phyloP scores from a whole-genome alignment of 2,329 filamentous ascomycete genomes.

The Rachicladosporium sp. region DNA sequence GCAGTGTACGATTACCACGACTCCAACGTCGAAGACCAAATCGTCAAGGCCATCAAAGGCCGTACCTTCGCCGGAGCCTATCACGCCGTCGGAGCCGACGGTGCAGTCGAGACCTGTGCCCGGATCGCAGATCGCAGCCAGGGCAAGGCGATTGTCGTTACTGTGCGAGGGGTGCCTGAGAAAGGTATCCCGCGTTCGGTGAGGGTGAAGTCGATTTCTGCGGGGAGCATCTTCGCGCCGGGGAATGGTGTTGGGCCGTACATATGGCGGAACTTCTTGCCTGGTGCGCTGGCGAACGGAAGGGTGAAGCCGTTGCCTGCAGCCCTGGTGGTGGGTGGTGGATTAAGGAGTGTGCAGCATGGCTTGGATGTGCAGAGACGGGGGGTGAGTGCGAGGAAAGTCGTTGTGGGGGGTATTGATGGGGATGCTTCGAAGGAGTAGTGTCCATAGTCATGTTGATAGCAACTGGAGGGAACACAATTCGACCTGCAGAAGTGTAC shows the following conservation, averaged over 20 bases:
- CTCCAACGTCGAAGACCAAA: slow-evolving; percentile 15
- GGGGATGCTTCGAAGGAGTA: not conserved
- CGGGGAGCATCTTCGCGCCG: slow-evolving; percentile 11
- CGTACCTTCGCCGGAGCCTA: slow-evolving; percentile 21
- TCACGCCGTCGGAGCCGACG: slow-evolving; percentile 16
- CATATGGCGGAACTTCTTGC: slow-evolving; percentile 18
- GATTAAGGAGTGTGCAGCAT: not conserved
- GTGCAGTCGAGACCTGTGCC: slow-evolving; percentile 15
- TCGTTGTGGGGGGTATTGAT: not conserved
- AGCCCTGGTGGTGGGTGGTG: not conserved
- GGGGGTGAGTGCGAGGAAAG: slow-evolving; percentile 1
- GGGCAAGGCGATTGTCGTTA: slow-evolving; percentile 20
- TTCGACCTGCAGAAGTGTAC: not conserved
- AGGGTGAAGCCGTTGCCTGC: not conserved
- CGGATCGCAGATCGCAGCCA: slow-evolving; percentile 15
- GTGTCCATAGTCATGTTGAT: not conserved
- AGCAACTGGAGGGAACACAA: not conserved
- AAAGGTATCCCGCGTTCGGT: slow-evolving; percentile 15
- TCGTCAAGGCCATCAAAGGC: slow-evolving; percentile 16
- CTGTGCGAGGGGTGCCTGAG: slow-evolving; percentile 13
- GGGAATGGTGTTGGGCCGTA: slow-evolving; percentile 15
- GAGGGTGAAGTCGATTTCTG: slow-evolving; percentile 12
- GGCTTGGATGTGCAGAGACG: slow-evolving; percentile 1
- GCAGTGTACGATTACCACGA: slow-evolving; percentile 15
- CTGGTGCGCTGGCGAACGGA: not conserved